A percentile compares a stretch with the other conserved stretches of the same genome.
Conservation (phyloP, 345 rosid species). For the Salix brachista region DNA sequence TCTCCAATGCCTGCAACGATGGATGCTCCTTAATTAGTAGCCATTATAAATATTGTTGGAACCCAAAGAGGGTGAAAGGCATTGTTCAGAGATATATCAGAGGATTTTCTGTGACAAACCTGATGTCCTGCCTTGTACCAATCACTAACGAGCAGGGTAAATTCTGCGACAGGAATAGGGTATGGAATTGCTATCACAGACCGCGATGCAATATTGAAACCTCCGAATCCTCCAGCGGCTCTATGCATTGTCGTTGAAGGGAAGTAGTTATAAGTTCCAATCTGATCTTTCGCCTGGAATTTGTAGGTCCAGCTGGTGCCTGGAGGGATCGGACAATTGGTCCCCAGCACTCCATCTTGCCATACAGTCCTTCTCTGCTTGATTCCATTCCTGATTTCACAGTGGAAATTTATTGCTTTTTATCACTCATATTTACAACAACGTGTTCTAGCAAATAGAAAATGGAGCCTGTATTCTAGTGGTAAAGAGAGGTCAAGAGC, state of each 20-base stretch:
- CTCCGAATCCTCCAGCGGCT: constrained; percentile 67
- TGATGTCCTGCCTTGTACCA: constrained; percentile 49
- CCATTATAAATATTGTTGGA: no score
- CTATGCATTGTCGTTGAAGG: constrained; percentile 65
- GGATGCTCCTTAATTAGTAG: no score
- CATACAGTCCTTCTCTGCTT: constrained; percentile 65
- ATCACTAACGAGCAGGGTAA: constrained; percentile 37
- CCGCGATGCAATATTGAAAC: constrained; percentile 30
- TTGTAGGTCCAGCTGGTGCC: constrained; percentile 74
- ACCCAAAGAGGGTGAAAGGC: no score
- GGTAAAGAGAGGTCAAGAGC: no score
- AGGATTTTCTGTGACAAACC: constrained; percentile 32
- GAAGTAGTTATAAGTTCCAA: constrained; percentile 66
- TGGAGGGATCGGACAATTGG: constrained; percentile 82
- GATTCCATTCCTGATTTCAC: constrained; percentile 58
- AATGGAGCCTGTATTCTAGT: background rate
- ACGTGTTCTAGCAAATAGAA: background rate
- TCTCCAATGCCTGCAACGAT: constrained; percentile 38
- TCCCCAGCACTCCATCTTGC: constrained; percentile 90
- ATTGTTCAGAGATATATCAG: no score
- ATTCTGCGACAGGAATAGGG: constrained; percentile 36
- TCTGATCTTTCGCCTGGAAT: constrained; percentile 78
- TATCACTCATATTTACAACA: background rate
- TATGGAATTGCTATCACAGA: constrained; percentile 40
- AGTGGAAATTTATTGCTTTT: background rate